These are phyloP conservation scores for Pyrrhoderma lamaoense DNA, from an alignment of 1,284 basidiomycete genomes.

Conservation along the genomic window DNA sequence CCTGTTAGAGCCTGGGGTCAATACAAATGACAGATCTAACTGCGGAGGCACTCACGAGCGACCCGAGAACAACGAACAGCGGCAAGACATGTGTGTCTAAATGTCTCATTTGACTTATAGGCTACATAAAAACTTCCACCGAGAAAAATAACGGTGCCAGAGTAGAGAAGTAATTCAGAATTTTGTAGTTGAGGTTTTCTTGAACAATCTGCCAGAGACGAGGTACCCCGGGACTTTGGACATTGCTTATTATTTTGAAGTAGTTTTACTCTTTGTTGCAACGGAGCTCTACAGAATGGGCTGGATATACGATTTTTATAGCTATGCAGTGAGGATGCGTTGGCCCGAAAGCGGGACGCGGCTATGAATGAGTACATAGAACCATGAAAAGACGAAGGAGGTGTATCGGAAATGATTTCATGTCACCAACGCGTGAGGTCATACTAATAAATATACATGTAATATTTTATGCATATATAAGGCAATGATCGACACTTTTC, in stretches of 20 bases:
- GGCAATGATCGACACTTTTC: too few species aligned
- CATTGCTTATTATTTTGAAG: too few species aligned
- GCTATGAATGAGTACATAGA: constrained; percentile 16
- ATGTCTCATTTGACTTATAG: constrained; percentile 55
- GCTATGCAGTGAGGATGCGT: background rate
- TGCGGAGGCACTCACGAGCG: constrained; percentile 38
- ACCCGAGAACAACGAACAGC: constrained; percentile 68
- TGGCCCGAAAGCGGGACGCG: constrained; percentile 7
- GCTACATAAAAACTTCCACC: constrained; percentile 39
- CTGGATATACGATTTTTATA: background rate
- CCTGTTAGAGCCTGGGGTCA: background rate
- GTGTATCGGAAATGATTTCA: too few species aligned
- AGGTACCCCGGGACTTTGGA: too few species aligned
- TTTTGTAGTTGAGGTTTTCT: constrained; percentile 1
- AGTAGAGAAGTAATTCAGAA: constrained; percentile 13
- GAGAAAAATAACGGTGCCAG: constrained; percentile 11
- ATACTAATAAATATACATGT: too few species aligned
- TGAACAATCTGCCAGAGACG: too few species aligned
- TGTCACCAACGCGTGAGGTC: background rate
- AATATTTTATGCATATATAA: too few species aligned
- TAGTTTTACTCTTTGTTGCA: too few species aligned
- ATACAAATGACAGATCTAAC: background rate
- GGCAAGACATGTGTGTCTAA: constrained; percentile 57
- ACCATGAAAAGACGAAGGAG: background rate
- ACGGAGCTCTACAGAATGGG: background rate